Percentiles rank a stretch among this genome's conserved stretches.
Conservation (phyloP, 805 yeast species). For the Limtongia smithiae region DNA sequence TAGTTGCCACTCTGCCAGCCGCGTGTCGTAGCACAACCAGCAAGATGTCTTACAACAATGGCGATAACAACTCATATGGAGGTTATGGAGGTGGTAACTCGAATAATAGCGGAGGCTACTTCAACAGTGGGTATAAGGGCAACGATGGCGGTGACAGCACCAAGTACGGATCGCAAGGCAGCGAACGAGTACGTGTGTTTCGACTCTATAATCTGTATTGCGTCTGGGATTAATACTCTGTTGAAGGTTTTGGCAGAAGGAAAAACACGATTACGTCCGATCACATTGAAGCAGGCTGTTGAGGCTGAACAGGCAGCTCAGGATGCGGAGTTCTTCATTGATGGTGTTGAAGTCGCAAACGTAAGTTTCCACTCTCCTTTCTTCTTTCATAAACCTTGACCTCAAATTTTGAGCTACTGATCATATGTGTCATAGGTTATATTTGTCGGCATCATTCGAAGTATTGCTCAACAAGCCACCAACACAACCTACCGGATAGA, state of each 20-base stretch:
- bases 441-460: constrained; percentile 56
- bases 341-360: constrained; percentile 43
- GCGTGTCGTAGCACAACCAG: too few relatives aligned
- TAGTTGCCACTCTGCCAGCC: background rate
- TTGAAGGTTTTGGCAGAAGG: too few relatives aligned
- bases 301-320: constrained; percentile 51
- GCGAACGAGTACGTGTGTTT: background rate
- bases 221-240: too few relatives aligned
- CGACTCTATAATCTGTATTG: too few relatives aligned
- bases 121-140: too few relatives aligned
- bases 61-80: background rate
- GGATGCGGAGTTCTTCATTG: constrained; percentile 52
- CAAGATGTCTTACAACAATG: background rate
- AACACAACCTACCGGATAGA: constrained; percentile 50
- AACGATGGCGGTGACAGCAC: background rate
- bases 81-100: background rate
- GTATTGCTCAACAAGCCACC: constrained; percentile 45
- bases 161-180: background rate
- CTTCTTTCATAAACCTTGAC: too few relatives aligned
- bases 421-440: constrained; percentile 41
- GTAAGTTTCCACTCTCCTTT: constrained; percentile 2
- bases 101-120: background rate
- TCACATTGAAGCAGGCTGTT: constrained; percentile 60
- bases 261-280: constrained; percentile 42
- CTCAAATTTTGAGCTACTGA: background rate